Percentiles rank a stretch among this genome's conserved stretches.
phyloP scores from a whole-genome alignment of 2,329 filamentous ascomycete species.

The Rhinocladiella mackenziei region DNA sequence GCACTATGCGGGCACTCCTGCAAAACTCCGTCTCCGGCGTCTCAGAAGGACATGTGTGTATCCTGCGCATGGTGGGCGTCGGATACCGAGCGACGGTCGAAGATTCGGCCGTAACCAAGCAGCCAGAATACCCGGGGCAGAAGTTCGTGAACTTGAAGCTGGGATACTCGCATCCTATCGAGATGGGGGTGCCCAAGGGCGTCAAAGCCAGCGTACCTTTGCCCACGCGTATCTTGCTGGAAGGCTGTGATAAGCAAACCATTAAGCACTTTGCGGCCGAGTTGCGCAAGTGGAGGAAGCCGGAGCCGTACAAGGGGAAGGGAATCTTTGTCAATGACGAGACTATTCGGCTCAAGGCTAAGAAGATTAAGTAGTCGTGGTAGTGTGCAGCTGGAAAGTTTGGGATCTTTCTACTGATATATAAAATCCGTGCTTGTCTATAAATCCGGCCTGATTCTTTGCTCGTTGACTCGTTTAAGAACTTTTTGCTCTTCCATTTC shows the following conservation, averaged over 20 bases:
- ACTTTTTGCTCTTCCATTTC: too few species aligned
- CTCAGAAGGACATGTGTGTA: slow-evolving; percentile 91
- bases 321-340: slow-evolving; percentile 97
- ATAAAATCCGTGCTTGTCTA: too few species aligned
- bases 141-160: slow-evolving; percentile 91
- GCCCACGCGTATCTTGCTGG: slow-evolving; percentile 83
- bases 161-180: slow-evolving; percentile 92
- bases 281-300: slow-evolving; percentile 81
- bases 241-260: slow-evolving; percentile 79
- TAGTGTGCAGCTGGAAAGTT: too few species aligned
- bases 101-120: slow-evolving; percentile 60
- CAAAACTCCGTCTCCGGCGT: slow-evolving; percentile 90
- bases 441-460: too few species aligned
- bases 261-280: slow-evolving; percentile 88
- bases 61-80: slow-evolving; percentile 88
- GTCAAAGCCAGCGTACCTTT: slow-evolving; percentile 84
- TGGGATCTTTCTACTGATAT: too few species aligned
- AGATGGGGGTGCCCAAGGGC: slow-evolving; percentile 76
- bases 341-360: slow-evolving; percentile 96
- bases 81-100: slow-evolving; percentile 91
- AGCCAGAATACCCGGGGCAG: slow-evolving; percentile 70
- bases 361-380: slow-evolving; percentile 95
- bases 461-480: too few species aligned
- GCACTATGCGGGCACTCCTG: slow-evolving; percentile 83
- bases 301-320: slow-evolving; percentile 99